Percentiles rank a stretch among this genome's conserved stretches.
These are phyloP conservation scores for Trebouxia sp. DNA, from an alignment of 139 green algal species.

Conservation along the genomic window DNA sequence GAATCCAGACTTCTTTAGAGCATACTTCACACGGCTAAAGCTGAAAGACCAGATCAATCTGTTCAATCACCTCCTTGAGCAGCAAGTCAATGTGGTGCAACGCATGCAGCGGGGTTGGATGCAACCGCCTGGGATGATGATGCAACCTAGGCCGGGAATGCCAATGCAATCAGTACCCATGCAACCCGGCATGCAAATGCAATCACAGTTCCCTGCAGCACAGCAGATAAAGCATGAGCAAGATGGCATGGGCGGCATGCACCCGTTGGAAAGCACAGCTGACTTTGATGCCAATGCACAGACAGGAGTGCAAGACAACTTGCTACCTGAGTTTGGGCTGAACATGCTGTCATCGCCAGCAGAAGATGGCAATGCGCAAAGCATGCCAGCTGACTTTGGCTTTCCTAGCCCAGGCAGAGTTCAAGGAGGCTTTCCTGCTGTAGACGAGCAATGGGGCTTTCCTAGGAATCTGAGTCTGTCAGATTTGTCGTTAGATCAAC, in stretches of 20 bases:
- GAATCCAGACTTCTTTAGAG: conserved; percentile 89
- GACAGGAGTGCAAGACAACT: neutral
- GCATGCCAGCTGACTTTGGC: conserved; percentile 12
- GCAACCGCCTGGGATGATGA: conserved; percentile 30
- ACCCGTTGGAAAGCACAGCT: neutral
- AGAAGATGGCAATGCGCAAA: conserved; percentile 1
- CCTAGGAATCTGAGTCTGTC: conserved; percentile 57
- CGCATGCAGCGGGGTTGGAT: conserved; percentile 24
- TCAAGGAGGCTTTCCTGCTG: neutral
- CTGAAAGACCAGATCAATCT: conserved; percentile 90
- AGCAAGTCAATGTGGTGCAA: conserved; percentile 64
- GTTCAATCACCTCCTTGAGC: conserved; percentile 93
- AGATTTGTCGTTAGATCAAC: conserved; percentile 47
- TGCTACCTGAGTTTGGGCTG: conserved; percentile 6
- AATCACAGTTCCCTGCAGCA: neutral
- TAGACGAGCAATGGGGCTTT: conserved; percentile 30
- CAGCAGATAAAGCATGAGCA: conserved; percentile 2
- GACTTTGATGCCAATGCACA: conserved; percentile 4
- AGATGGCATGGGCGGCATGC: neutral
- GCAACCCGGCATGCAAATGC: conserved; percentile 17
- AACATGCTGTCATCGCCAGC: conserved; percentile 5
- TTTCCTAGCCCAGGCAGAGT: conserved; percentile 5
- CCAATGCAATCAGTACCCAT: conserved; percentile 11
- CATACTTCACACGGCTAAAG: conserved; percentile 86
- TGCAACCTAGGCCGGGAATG: conserved; percentile 20